Evolutionary conservation across 2,329 filamentous ascomycete genomes (phyloP).

Genomic region (Ophiostoma australiae): DNA sequence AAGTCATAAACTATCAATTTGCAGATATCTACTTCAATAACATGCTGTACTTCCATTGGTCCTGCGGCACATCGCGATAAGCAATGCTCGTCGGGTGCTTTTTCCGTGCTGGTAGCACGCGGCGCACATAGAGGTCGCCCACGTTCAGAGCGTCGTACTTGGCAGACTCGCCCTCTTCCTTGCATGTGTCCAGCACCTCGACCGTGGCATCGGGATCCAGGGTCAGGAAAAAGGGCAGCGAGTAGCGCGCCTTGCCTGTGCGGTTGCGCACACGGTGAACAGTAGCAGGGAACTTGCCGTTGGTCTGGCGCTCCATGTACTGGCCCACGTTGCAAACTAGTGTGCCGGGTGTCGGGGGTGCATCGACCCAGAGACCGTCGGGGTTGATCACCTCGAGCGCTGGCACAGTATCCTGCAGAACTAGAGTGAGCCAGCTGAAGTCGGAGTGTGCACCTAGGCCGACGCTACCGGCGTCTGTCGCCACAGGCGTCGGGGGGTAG

Average conservation of each 20-base stretch:
- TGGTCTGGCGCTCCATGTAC: slow-evolving; percentile 47
- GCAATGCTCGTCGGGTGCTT: slow-evolving; percentile 21
- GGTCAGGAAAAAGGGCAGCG: slow-evolving; percentile 54
- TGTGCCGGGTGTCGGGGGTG: slow-evolving; percentile 20
- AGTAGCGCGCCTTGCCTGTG: slow-evolving; percentile 41
- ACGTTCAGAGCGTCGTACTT: slow-evolving; percentile 13
- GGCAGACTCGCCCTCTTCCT: not conserved
- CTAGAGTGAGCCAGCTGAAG: slow-evolving; percentile 46
- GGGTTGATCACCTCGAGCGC: slow-evolving; percentile 39
- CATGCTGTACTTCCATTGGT: slow-evolving; percentile 16
- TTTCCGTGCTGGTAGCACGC: slow-evolving; percentile 12
- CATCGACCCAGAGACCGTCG: slow-evolving; percentile 38
- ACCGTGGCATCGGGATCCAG: slow-evolving; percentile 40
- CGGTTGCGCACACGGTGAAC: slow-evolving; percentile 49
- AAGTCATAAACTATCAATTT: not conserved
- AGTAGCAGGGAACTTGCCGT: slow-evolving; percentile 45
- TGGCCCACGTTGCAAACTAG: slow-evolving; percentile 51
- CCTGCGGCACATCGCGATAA: slow-evolving; percentile 13
- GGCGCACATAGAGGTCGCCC: not conserved
- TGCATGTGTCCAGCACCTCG: slow-evolving; percentile 2
- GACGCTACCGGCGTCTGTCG: slow-evolving; percentile 27
- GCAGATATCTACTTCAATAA: slow-evolving; percentile 5
- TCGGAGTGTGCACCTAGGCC: slow-evolving; percentile 46
- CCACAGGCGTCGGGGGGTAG: slow-evolving; percentile 29
- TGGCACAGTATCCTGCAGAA: slow-evolving; percentile 42